These are phyloP conservation scores for Pseudodiploospora longispora DNA, from an alignment of 2,329 filamentous ascomycete genomes.

Conservation along the genomic window DNA sequence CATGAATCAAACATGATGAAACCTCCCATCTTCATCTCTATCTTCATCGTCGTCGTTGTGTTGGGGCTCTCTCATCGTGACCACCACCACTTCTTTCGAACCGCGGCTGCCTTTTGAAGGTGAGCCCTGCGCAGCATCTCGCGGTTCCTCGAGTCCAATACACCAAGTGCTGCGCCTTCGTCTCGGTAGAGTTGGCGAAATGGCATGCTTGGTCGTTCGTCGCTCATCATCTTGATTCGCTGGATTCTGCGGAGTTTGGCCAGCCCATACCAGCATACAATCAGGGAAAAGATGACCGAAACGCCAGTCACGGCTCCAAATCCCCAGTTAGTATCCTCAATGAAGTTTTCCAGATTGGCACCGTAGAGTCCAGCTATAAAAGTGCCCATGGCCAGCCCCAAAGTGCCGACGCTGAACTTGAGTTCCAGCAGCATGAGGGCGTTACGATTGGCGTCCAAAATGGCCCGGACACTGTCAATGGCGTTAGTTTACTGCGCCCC, in stretches of 20 bases:
- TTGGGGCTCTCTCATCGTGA: constrained; percentile 2
- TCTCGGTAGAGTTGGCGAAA: constrained; percentile 36
- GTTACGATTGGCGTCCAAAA: constrained; percentile 96
- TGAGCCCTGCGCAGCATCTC: constrained; percentile 47
- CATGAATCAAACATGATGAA: too few species aligned
- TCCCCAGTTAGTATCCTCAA: constrained; percentile 85
- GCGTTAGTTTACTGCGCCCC: not conserved
- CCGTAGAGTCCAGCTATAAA: constrained; percentile 98
- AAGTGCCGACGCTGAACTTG: constrained; percentile 90
- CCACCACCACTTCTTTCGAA: constrained; percentile 27
- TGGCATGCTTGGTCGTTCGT: constrained; percentile 30
- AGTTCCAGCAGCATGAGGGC: constrained; percentile 95
- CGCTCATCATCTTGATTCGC: constrained; percentile 71
- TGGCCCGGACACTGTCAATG: constrained; percentile 70
- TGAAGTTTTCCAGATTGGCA: constrained; percentile 98
- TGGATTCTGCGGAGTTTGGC: constrained; percentile 78
- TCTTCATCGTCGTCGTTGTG: too few species aligned
- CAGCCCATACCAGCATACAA: constrained; percentile 79
- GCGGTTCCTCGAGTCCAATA: constrained; percentile 46
- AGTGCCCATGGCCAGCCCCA: constrained; percentile 89
- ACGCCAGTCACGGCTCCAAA: constrained; percentile 67
- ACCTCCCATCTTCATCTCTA: too few species aligned
- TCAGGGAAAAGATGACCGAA: constrained; percentile 63
- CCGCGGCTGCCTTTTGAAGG: constrained; percentile 34
- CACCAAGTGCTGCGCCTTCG: constrained; percentile 36